Conservation (phyloP, 2,329 filamentous ascomycete species). For the Raffaelea albimanens region DNA sequence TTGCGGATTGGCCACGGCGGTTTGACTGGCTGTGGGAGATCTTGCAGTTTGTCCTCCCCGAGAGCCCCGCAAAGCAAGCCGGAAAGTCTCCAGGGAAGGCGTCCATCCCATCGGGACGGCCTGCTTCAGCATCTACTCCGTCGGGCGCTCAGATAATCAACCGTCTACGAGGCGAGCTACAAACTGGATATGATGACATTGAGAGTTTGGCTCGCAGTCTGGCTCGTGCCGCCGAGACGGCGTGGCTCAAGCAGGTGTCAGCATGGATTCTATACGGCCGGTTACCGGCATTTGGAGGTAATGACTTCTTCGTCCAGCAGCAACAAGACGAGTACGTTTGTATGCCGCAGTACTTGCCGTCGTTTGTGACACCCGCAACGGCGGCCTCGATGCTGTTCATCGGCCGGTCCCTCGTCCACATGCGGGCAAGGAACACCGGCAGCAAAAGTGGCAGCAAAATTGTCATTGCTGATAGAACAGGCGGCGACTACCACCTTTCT, state of each 20-base stretch:
- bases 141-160: slow-evolving; percentile 66
- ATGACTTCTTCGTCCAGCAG: slow-evolving; percentile 78
- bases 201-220: slow-evolving; percentile 66
- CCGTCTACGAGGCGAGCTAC: slow-evolving; percentile 61
- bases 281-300: slow-evolving; percentile 63
- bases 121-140: slow-evolving; percentile 7
- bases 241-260: slow-evolving; percentile 85
- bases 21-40: slow-evolving; percentile 81
- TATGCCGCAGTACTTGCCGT: slow-evolving; percentile 56
- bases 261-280: slow-evolving; percentile 88
- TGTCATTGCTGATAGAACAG: slow-evolving; percentile 13
- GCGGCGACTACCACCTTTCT: slow-evolving; percentile 40
- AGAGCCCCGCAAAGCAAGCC: slow-evolving; percentile 11
- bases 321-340: slow-evolving; percentile 46
- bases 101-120: too few species aligned
- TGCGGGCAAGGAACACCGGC: slow-evolving; percentile 33
- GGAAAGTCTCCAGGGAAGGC: too few species aligned
- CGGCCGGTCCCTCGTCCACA: slow-evolving; percentile 79
- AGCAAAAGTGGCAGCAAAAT: slow-evolving; percentile 1
- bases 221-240: slow-evolving; percentile 69
- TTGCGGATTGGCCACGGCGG: slow-evolving; percentile 74
- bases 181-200: slow-evolving; percentile 83
- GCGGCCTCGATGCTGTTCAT: slow-evolving; percentile 83
- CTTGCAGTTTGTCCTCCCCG: slow-evolving; percentile 54
- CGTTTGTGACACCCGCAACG: slow-evolving; percentile 65